Percentiles rank a stretch among this genome's conserved stretches.
These are phyloP conservation scores for Pleurotus giganteus DNA, from an alignment of 768 basidiomycete genomes.

Conservation along the genomic window DNA sequence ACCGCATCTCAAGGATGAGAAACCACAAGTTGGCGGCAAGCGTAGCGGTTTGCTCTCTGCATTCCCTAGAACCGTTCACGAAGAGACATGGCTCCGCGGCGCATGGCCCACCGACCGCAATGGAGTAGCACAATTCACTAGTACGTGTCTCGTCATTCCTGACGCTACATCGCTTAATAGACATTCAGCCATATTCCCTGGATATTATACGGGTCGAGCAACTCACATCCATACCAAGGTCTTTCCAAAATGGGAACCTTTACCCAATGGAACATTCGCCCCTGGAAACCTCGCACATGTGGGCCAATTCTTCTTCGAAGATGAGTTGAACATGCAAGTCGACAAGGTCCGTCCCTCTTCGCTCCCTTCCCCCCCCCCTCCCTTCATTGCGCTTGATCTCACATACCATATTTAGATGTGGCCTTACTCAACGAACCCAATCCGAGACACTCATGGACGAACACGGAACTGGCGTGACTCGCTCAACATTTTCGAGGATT, in stretches of 20 bases:
- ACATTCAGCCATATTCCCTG: slow-evolving; percentile 48
- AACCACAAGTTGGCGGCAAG: slow-evolving; percentile 45
- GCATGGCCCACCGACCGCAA: slow-evolving; percentile 54
- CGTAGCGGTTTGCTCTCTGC: slow-evolving; percentile 41
- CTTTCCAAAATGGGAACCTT: slow-evolving; percentile 44
- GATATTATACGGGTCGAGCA: slow-evolving; percentile 56
- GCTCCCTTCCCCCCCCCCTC: neutral
- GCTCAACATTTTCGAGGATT: slow-evolving; percentile 52
- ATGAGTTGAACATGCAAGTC: slow-evolving; percentile 45
- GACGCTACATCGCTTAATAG: neutral
- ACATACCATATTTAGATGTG: slow-evolving; percentile 36
- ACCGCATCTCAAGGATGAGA: slow-evolving; percentile 39
- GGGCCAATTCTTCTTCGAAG: slow-evolving; percentile 59
- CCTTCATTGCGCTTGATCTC: neutral
- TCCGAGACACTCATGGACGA: slow-evolving; percentile 42
- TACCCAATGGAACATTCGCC: slow-evolving; percentile 43
- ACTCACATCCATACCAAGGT: slow-evolving; percentile 56
- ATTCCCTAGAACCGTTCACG: slow-evolving; percentile 39
- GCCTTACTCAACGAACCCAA: slow-evolving; percentile 50
- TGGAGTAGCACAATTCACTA: slow-evolving; percentile 53
- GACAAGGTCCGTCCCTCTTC: slow-evolving; percentile 35
- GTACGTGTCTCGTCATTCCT: slow-evolving; percentile 25
- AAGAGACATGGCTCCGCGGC: slow-evolving; percentile 50
- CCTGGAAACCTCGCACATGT: slow-evolving; percentile 43
- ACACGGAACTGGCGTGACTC: slow-evolving; percentile 53